Evolutionary conservation across 345 rosid genomes (phyloP).

Genomic region (Salix dunnii): DNA sequence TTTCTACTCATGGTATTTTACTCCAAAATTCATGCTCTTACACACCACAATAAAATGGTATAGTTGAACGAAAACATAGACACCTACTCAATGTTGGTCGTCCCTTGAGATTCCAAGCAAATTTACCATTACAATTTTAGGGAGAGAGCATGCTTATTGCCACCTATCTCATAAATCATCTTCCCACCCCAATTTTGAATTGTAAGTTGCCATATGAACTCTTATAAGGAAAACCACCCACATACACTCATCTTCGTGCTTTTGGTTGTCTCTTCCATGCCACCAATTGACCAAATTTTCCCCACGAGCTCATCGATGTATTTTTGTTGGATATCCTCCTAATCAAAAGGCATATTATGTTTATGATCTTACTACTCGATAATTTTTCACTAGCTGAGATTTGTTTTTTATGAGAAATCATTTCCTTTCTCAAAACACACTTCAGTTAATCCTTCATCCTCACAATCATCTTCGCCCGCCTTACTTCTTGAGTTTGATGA

Average conservation of each 20-base stretch:
- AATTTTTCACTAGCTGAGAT: not conserved
- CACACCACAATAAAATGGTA: not conserved
- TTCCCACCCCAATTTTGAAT: not conserved
- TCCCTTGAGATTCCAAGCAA: not conserved
- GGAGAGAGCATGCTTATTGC: not conserved
- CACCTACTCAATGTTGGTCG: not conserved
- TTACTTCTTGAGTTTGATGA: too few relatives aligned
- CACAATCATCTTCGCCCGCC: too few relatives aligned
- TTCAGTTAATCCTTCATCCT: too few relatives aligned
- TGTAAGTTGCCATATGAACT: not conserved
- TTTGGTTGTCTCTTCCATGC: not conserved
- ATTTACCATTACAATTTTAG: not conserved
- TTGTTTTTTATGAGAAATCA: not conserved
- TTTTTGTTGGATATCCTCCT: not conserved
- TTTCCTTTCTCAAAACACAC: too few relatives aligned
- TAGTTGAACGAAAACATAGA: not conserved
- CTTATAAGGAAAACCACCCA: not conserved
- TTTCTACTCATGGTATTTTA: not conserved
- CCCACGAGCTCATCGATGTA: not conserved
- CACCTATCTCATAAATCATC: not conserved
- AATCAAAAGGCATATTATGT: not conserved
- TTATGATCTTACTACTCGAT: not conserved
- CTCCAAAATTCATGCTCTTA: not conserved
- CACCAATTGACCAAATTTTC: not conserved
- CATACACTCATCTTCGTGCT: not conserved